Base-by-base conservation (phyloP, 2,329 filamentous ascomycete species). In the Aureobasidium melanogenum region DNA sequence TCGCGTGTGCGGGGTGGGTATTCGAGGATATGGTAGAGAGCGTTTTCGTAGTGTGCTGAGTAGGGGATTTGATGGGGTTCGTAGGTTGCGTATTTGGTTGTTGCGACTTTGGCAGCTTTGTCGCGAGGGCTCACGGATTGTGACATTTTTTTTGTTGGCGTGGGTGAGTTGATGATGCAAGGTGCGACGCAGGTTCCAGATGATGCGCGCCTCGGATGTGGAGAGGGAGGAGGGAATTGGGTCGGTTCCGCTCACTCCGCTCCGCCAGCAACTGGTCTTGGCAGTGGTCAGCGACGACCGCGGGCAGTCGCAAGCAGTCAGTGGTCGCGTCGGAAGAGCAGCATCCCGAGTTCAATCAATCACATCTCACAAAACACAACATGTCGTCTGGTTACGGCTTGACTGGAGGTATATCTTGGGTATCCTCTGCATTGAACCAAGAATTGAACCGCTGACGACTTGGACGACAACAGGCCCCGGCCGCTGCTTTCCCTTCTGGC, bases 401-500 rank as follows among this genome's bases (percentile, higher is more conserved):
- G 75, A 82, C 84, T 74, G 89, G 89, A 77, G 89, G 89, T 91
- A 79, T 69, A 85, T 80, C 57, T 3, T 41, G 28, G 41, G 64
- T 36, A 54, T 5, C 47, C 6, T 28, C 39, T 48, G 32, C 55
- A 39, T 22, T 10, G 14, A 1, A 47, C 2, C 7, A 14, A 15
- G 38, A 54, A 60, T 51, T 34, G 44, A 43, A 22, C 1, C 17
- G 24, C 58, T 52, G 47, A 52, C 47, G 14, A 50, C 17, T 34
- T 10, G 24, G 4, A 56, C 70, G 22, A 52, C 32, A 38, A 24
- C 22, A 88, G 85, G 85, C 71, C 83, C 83, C 67, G 83, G 81
- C 70, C 89, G 93, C 77, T 99, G 94, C 86, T 97, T 96, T 81
- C 90, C 92, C 73, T 99, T 97, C 85, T 99, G 94, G 94, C 94